These are phyloP conservation scores for Echinochloa phyllopogon DNA, from an alignment of 176 grass and related monocot species.

Conservation along the genomic window DNA sequence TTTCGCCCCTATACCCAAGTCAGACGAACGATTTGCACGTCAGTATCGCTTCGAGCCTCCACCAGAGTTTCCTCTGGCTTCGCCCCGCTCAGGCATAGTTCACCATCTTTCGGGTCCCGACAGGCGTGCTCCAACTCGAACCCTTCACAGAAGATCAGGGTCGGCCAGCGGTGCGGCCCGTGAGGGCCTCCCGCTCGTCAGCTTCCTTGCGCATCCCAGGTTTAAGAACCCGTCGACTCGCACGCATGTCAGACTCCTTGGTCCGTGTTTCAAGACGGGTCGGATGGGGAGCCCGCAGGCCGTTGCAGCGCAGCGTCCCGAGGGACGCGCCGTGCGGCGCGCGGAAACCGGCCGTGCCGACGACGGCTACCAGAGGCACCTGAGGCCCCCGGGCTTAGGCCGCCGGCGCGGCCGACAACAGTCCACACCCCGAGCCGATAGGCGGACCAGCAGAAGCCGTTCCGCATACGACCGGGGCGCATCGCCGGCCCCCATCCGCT, in stretches of 20 bases:
- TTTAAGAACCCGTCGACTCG: conserved; percentile 56
- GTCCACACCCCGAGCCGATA: too few species aligned
- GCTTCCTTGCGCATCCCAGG: too few species aligned
- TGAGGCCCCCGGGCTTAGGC: too few species aligned
- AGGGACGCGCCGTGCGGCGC: too few species aligned
- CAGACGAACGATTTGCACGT: conserved; percentile 20
- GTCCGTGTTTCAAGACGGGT: conserved; percentile 83
- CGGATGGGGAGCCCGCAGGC: conserved; percentile 63
- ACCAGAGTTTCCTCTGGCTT: conserved; percentile 77
- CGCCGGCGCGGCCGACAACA: too few species aligned
- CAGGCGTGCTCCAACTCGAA: conserved; percentile 79
- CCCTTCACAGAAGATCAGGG: conserved; percentile 72
- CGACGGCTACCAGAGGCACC: too few species aligned
- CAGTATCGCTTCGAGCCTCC: conserved; percentile 68
- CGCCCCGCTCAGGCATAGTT: conserved; percentile 68
- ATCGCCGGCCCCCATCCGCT: conserved; percentile 58
- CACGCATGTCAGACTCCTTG: conserved; percentile 79
- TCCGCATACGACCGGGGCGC: conserved; percentile 45
- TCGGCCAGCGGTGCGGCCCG: too few species aligned
- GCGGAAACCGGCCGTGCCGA: too few species aligned
- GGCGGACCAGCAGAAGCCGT: too few species aligned
- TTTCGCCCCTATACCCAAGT: conserved; percentile 42
- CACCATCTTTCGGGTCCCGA: conserved; percentile 65
- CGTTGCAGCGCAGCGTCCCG: conserved; percentile 6
- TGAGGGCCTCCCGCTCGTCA: too few species aligned